Evolutionary conservation across 2,329 filamentous ascomycete genomes (phyloP), one percentile per base, ranked within the genome.

Genomic region (Scolecobasidium constrictum): DNA sequence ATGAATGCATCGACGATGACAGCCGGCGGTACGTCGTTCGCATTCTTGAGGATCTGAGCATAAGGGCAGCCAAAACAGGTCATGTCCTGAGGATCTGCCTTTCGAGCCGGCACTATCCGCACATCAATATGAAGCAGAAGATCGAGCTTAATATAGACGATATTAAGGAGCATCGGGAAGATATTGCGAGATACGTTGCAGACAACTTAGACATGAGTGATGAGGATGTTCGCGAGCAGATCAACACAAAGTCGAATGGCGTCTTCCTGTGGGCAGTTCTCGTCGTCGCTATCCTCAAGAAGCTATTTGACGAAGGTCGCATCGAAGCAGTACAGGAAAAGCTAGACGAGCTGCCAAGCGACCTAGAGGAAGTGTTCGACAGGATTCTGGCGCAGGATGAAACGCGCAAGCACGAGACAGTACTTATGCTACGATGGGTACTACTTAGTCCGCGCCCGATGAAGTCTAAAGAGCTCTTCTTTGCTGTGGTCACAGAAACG

Each of bases 361-460:
- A 58, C 0, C 55, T 80, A 0, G 51, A 60, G 26, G 57, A 69
- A 0, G 49, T 80, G 0, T 78, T 81, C 46, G 59, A 57, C 2
- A 56, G 72, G 12, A 71, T 78, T 0, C 43, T 78, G 2, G 63
- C 45, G 0, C 61, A 71, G 13, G 73, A 80, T 41, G 15, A 43
- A 0, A 26, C 58, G 0, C 60, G 72, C 4, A 54, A 56, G 37
- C 55, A 67, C 0, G 55, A 62, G 0, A 48, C 77, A 0, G 43
- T 63, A 0, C 47, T 72, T 0, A 75, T 66, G 21, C 46, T 79
- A 1, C 63, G 70, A 16, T 78, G 69, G 68, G 58, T 80, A 0
- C 56, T 79, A 0, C 77, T 65, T 19, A 61, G 75, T 0, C 57
- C 52, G 5, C 48, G 55, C 0, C 68, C 73, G 0, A 44, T 78